A percentile compares a stretch with the other conserved stretches of the same genome.
Evolutionary conservation across 2,329 filamentous ascomycete genomes (phyloP).

Genomic region (Aspergillus floridensis): DNA sequence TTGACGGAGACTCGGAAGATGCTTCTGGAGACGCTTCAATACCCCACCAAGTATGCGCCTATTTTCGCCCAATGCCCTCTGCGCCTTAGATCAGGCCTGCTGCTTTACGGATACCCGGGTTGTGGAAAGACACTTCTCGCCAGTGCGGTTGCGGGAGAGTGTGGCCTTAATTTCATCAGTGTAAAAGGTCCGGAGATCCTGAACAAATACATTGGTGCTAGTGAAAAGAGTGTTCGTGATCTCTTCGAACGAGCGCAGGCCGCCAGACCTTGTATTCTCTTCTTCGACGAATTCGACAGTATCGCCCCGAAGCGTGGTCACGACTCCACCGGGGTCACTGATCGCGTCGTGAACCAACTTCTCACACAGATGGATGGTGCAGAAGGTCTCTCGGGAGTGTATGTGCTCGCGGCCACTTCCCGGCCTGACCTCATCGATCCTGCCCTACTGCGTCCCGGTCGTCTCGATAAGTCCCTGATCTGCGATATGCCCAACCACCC

Average conservation of each 20-base stretch:
- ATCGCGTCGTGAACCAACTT: constrained; percentile 96
- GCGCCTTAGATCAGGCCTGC: constrained; percentile 84
- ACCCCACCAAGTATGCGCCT: constrained; percentile 95
- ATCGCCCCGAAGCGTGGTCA: constrained; percentile 97
- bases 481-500: constrained; percentile 81
- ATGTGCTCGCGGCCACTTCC: constrained; percentile 91
- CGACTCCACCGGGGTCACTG: constrained; percentile 96
- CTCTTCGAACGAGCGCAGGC: constrained; percentile 88
- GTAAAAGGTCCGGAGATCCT: constrained; percentile 98
- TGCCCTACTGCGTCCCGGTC: constrained; percentile 83
- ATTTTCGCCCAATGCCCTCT: constrained; percentile 96
- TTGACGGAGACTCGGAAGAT: constrained; percentile 81
- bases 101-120: constrained; percentile 92
- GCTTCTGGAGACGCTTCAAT: constrained; percentile 92
- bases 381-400: constrained; percentile 90
- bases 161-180: constrained; percentile 95
- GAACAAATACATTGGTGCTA: constrained; percentile 98
- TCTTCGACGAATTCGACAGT: constrained; percentile 98
- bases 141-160: constrained; percentile 95
- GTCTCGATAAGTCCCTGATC: constrained; percentile 87
- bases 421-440: constrained; percentile 94
- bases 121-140: constrained; percentile 96
- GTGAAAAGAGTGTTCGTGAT: constrained; percentile 92
- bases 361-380: constrained; percentile 99
- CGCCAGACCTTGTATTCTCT: constrained; percentile 87